These are phyloP conservation scores for Linum lewisii DNA, from an alignment of 345 rosid species.

Conservation along the genomic window DNA sequence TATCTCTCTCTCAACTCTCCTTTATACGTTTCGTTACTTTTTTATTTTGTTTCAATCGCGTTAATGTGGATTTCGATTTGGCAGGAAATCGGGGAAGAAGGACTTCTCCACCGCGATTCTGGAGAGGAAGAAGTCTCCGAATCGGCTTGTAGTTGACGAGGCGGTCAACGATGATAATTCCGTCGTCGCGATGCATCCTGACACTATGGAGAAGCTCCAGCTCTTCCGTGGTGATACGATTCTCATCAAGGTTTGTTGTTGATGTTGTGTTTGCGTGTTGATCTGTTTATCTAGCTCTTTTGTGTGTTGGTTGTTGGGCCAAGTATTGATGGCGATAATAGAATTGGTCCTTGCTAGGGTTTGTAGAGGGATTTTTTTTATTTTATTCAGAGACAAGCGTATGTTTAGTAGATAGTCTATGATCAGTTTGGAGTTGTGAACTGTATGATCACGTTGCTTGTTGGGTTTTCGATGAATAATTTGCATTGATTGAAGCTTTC, in stretches of 20 bases:
- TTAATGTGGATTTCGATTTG: background rate
- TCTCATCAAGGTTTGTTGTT: background rate
- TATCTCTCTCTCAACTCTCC: background rate
- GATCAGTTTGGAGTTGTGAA: background rate
- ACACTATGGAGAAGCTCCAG: constrained; percentile 8
- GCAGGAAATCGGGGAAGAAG: constrained; percentile 6
- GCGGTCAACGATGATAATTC: constrained; percentile 2
- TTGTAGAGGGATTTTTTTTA: background rate
- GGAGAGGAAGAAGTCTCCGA: constrained; percentile 5
- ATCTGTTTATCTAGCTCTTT: background rate
- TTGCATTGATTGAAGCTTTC: background rate
- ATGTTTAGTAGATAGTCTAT: background rate
- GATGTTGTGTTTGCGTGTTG: background rate
- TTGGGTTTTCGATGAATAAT: no score
- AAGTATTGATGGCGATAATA: background rate
- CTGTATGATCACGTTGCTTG: background rate
- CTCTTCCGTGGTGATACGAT: constrained; percentile 5
- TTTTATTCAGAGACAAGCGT: no score
- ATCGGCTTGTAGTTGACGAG: constrained; percentile 2
- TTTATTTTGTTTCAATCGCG: background rate
- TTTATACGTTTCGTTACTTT: background rate
- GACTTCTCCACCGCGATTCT: constrained; percentile 8
- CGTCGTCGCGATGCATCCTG: constrained; percentile 4
- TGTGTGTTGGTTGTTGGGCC: no score
- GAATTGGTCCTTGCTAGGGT: background rate